phyloP scores from a whole-genome alignment of 192 early-diverging fungal genomes.

The Linnemannia exigua region DNA sequence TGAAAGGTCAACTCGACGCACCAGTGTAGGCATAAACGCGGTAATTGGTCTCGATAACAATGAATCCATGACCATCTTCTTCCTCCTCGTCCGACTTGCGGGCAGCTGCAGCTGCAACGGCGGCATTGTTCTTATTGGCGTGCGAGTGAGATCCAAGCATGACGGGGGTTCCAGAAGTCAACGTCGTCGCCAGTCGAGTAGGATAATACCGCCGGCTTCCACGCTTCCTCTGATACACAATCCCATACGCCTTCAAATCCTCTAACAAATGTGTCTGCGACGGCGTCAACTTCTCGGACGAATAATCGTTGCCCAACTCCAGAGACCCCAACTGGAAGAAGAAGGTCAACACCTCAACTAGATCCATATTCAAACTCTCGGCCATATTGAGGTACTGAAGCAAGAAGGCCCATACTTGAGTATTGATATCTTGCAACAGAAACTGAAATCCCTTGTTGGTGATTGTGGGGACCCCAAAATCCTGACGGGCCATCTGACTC shows the following conservation, averaged over 20 bases:
- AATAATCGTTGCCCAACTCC: slow-evolving; percentile 92
- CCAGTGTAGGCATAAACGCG: slow-evolving; percentile 95
- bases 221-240: slow-evolving; percentile 90
- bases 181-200: slow-evolving; percentile 89
- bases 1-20: slow-evolving; percentile 12
- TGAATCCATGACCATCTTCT: slow-evolving; percentile 80
- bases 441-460: slow-evolving; percentile 99
- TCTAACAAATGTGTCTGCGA: slow-evolving; percentile 89
- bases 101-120: neutral
- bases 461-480: slow-evolving; percentile 72
- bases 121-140: slow-evolving; percentile 40
- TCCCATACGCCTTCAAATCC: slow-evolving; percentile 91
- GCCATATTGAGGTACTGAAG: slow-evolving; percentile 93
- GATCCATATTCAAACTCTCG: slow-evolving; percentile 84
- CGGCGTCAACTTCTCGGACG: slow-evolving; percentile 84
- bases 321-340: slow-evolving; percentile 93
- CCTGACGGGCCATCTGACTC: slow-evolving; percentile 37
- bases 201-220: slow-evolving; percentile 83
- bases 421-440: slow-evolving; percentile 91
- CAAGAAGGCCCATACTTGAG: slow-evolving; percentile 97
- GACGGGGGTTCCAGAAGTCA: slow-evolving; percentile 83
- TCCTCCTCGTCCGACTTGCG: slow-evolving; percentile 50
- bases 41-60: slow-evolving; percentile 97
- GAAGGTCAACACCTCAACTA: slow-evolving; percentile 95
- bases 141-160: slow-evolving; percentile 57